Conservation (phyloP, 257 asterid genomes). For the Primulina huaijiensis region DNA sequence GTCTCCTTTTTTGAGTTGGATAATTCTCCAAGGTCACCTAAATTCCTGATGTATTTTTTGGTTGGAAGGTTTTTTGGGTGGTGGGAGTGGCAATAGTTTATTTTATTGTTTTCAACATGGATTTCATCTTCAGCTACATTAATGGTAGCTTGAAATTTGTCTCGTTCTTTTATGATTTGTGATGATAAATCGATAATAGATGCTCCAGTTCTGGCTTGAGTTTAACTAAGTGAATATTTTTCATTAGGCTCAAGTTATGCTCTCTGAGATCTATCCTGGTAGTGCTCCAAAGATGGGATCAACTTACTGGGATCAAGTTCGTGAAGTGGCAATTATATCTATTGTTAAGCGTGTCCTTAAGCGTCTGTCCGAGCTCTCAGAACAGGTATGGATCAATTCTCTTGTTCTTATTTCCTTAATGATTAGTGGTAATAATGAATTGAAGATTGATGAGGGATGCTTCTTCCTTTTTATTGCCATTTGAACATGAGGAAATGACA, state of each 20-base stretch:
- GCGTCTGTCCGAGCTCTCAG: slow-evolving; percentile 68
- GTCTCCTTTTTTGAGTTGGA: not conserved
- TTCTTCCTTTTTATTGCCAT: slow-evolving; percentile 1
- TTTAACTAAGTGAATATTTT: slow-evolving; percentile 29
- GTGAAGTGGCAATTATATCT: slow-evolving; percentile 75
- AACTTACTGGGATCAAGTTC: slow-evolving; percentile 94
- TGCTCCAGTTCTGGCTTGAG: slow-evolving; percentile 8
- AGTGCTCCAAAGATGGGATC: slow-evolving; percentile 78
- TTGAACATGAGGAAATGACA: slow-evolving; percentile 1
- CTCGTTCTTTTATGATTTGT: slow-evolving; percentile 17
- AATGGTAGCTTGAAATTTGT: slow-evolving; percentile 12
- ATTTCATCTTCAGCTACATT: slow-evolving; percentile 11
- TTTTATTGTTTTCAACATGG: slow-evolving; percentile 9
- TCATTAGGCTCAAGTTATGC: slow-evolving; percentile 84
- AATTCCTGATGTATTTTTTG: not conserved
- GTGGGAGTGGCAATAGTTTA: not conserved
- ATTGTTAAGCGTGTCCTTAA: slow-evolving; percentile 74
- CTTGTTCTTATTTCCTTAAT: slow-evolving; percentile 12
- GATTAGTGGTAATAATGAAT: not conserved
- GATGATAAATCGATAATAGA: not conserved
- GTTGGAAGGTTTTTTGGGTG: not conserved
- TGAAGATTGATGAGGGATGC: slow-evolving; percentile 13
- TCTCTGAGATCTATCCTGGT: slow-evolving; percentile 95
- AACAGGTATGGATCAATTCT: slow-evolving; percentile 55
- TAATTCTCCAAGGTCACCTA: not conserved